Conservation (phyloP, 2,329 filamentous ascomycete species). For the Colletotrichum agaves region DNA sequence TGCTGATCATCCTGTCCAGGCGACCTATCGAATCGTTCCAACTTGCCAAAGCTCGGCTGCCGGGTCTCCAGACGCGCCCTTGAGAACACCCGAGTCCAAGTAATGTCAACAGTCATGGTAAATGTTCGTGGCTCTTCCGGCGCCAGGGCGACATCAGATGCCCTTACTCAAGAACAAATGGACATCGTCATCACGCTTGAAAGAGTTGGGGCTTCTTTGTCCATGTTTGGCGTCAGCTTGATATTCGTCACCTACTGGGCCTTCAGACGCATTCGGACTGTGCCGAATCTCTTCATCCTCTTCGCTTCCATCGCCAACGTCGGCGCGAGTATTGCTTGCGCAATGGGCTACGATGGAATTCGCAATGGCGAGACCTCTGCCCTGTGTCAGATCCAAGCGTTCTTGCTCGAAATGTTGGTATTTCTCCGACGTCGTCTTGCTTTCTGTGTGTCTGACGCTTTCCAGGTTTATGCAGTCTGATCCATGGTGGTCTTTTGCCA, state of each 20-base stretch:
- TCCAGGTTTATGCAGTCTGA: constrained; percentile 82
- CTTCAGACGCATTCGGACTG: constrained; percentile 64
- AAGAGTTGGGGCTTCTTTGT: constrained; percentile 60
- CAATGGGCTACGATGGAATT: constrained; percentile 77
- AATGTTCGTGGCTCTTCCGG: not conserved
- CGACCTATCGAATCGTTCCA: not conserved
- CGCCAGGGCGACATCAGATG: constrained; percentile 14
- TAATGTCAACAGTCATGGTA: not conserved
- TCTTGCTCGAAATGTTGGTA: constrained; percentile 74
- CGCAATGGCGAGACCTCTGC: constrained; percentile 60
- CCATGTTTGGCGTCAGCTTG: constrained; percentile 60
- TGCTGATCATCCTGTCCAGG: not conserved
- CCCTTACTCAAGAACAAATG: constrained; percentile 43
- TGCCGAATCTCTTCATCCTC: constrained; percentile 71
- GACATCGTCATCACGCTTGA: constrained; percentile 38
- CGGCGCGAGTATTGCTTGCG: constrained; percentile 71
- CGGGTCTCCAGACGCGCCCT: not conserved
- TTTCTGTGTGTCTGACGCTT: constrained; percentile 1
- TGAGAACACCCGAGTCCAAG: not conserved
- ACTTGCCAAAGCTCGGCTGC: not conserved
- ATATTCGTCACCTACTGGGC: constrained; percentile 64
- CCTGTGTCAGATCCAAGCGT: constrained; percentile 71
- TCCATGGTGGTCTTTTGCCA: constrained; percentile 81
- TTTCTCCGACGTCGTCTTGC: not conserved
- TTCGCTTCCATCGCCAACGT: constrained; percentile 70